Evolutionary conservation across 495 filamentous ascomycete genomes (phyloP).

Genomic region (Amphirosellinia nigrospora): DNA sequence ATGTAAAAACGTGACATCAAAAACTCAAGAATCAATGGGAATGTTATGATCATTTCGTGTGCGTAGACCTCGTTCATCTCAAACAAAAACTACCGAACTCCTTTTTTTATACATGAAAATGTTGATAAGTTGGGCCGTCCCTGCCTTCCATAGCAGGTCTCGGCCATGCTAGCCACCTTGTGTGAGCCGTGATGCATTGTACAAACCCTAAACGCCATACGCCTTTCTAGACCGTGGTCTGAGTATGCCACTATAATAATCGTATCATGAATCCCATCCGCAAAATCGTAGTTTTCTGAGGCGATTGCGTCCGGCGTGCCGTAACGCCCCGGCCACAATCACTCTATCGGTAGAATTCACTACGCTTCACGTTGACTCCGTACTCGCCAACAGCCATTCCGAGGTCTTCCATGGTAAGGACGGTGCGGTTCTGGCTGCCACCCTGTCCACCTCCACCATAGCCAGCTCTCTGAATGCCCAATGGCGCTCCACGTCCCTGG

Average conservation of each 20-base stretch:
- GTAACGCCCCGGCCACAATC: neutral
- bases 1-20: constrained; percentile 9
- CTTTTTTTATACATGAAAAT: constrained; percentile 11
- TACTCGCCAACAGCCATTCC: constrained; percentile 98
- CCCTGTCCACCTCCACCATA: constrained; percentile 93
- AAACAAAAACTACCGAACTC: constrained; percentile 32
- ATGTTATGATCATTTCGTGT: neutral
- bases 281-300: neutral
- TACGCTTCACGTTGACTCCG: constrained; percentile 94
- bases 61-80: neutral
- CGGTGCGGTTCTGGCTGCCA: constrained; percentile 87
- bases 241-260: neutral
- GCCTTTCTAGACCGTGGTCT: constrained; percentile 19
- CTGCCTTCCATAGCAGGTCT: neutral
- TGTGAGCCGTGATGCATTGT: neutral
- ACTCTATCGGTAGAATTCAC: constrained; percentile 90
- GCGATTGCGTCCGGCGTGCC: neutral
- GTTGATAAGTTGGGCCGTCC: neutral
- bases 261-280: constrained; percentile 1
- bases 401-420: constrained; percentile 98
- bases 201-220: constrained; percentile 23
- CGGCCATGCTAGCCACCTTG: constrained; percentile 9
- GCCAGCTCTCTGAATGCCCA: constrained; percentile 89
- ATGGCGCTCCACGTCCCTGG: constrained; percentile 63
- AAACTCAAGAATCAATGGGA: neutral